Base-by-base conservation (phyloP, 441 rosid genomes). In the Populus trichocarpa region DNA sequence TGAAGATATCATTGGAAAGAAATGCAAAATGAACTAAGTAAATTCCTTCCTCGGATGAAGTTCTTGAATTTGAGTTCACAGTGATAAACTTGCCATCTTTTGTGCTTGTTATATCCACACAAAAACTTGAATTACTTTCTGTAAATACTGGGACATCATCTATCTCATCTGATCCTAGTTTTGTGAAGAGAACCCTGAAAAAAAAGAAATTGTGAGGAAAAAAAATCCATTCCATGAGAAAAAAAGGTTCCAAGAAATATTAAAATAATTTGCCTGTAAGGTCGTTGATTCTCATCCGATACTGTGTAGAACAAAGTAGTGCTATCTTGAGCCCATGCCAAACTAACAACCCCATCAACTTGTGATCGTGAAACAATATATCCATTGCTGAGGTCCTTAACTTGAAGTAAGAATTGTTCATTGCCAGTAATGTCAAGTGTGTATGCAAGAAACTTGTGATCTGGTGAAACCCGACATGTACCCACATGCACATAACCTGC, bases 81-180 rank as follows among this genome's bases (percentile, higher is more conserved):
- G 99, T 91, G 46, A 93, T 90, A 81, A 93, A 93, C 90, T 92
- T 92, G 87, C 96, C 99, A 81, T 93, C 98, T 91, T 95, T 95
- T 16, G 97, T 95, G 76, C 89, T 87, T 65, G 99, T 88, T 83
- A 93, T 87, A 85, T 95, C 99, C 76, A 95, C 96, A 83, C 96
- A 93, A 79, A 87, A 93, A 79, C 91, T 84, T n/a, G 93, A 80
- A 83, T 91, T 92, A 57, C 38, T 87, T 87, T 95, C 97, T 1
- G 83, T 79, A 79, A 84, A 93, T 53, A 92, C 83, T 12, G 78
- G 74, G 10, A 76, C 66, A 76, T 89, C 92, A 81, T 74, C 85
- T 57, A 70, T 67, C 81, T 80, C 76, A 33, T 85, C 79, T 25
- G 91, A 86, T 78, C 86, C 90, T 71, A 93, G 69, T 69, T 88